Evolutionary conservation across 495 filamentous ascomycete genomes (phyloP), one percentile per base, ranked within the genome.

Genomic region (Penicillium bialowiezense): DNA sequence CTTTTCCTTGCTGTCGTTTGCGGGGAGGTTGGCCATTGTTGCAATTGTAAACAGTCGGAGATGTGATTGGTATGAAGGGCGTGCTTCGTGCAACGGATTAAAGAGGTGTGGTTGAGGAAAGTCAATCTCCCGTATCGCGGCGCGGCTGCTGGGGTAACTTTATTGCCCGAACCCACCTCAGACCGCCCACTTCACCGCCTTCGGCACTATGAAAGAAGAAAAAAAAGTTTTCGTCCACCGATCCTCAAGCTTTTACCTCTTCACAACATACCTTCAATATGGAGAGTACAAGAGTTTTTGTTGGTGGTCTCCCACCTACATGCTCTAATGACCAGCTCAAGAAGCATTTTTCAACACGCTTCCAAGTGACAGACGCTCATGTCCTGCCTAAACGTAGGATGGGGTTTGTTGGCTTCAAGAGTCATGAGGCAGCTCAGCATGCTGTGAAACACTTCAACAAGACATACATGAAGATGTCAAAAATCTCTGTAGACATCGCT

Each of bases 381-480:
- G 79, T 95, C 50, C 85, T 97, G 64, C 83, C 91, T 15, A 80
- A 87, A 58, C 82, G 93, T 59, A 80, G 90, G 47, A 96, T 98
- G 72, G 93, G 91, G 55, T 99, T 96, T 77, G 83, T 99, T 51
- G 93, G 93, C 51, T 97, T 91, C 76, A 92, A 88, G 69, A 89
- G 80, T 44, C 74, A 82, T 35, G 81, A 91, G 52, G 87, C 87
- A 56, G 93, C 93, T 40, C 70, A 77, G 36, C 77, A 82, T 56
- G 93, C 93, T 39, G 87, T 92, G 53, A 89, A 88, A 60, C 96
- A 95, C 71, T 95, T 96, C 80, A 91, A 99, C 72, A 88, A 82
- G 60, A 81, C 91, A 51, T 98, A 91, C 68, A 88, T 98, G 52
- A 89, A 90, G 51, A 95, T 95, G 91, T 95, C 91, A n/a, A 93